These are phyloP conservation scores for Fusarium scirpi DNA, from an alignment of 2,329 filamentous ascomycete species.

Conservation along the genomic window DNA sequence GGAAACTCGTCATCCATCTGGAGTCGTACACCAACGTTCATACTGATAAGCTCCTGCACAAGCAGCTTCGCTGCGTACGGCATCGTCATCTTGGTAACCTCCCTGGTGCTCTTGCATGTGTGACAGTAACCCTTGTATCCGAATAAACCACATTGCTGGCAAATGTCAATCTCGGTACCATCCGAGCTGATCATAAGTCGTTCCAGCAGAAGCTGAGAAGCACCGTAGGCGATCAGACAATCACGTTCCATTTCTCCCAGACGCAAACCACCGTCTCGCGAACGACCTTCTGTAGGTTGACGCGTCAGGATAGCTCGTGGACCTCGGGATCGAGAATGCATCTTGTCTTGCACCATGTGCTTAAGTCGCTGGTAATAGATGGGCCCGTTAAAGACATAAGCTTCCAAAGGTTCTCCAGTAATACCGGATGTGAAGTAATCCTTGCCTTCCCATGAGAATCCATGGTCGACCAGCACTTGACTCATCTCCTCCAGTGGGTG, in stretches of 20 bases:
- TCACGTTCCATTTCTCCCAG: conserved; percentile 99
- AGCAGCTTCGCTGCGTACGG: conserved; percentile 97
- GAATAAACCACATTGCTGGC: conserved; percentile 93
- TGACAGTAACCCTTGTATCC: conserved; percentile 96
- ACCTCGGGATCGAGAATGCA: conserved; percentile 94
- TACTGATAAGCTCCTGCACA: conserved; percentile 95
- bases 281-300: conserved; percentile 95
- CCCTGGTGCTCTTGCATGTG: conserved; percentile 85
- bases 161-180: conserved; percentile 91
- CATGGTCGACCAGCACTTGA: conserved; percentile 83
- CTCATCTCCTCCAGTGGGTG: conserved; percentile 90
- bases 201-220: conserved; percentile 90
- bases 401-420: conserved; percentile 91
- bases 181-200: conserved; percentile 95
- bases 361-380: conserved; percentile 99
- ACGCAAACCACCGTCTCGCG: conserved; percentile 89
- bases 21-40: conserved; percentile 96
- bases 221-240: conserved; percentile 96
- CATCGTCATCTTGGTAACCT: conserved; percentile 93
- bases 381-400: conserved; percentile 97
- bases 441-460: conserved; percentile 97
- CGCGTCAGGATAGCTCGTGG: conserved; percentile 92
- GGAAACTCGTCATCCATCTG: conserved; percentile 96
- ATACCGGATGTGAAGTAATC: conserved; percentile 96
- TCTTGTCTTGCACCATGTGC: conserved; percentile 99